Percentiles rank a stretch among this genome's conserved stretches.
phyloP scores from a whole-genome alignment of 129 eudicot genomes.

The Solidago caesia region DNA sequence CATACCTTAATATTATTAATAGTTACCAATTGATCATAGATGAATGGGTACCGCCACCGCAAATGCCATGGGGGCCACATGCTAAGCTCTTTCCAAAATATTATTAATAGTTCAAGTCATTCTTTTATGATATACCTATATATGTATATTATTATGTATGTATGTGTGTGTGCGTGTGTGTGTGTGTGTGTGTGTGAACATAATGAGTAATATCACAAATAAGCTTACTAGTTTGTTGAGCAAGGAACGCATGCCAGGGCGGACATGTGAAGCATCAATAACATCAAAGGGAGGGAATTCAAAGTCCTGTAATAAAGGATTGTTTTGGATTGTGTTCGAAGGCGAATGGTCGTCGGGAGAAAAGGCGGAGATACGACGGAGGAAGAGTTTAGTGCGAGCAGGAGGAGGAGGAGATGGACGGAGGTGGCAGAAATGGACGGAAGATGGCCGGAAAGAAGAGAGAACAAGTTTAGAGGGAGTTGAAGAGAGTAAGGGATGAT shows the following conservation, averaged over 20 bases:
- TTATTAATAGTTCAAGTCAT: conserved; percentile 10
- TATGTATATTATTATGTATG: too few relatives aligned
- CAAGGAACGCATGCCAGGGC: conserved; percentile 88
- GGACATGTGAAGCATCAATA: conserved; percentile 72
- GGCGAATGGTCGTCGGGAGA: conserved; percentile 5
- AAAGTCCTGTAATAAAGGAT: conserved; percentile 72
- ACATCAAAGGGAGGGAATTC: conserved; percentile 86
- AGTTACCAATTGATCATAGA: too few relatives aligned
- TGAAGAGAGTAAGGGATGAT: neutral
- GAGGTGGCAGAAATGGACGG: conserved; percentile 1
- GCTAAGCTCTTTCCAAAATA: too few relatives aligned
- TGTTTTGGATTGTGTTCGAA: conserved; percentile 1
- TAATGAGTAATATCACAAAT: too few relatives aligned
- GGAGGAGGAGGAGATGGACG: neutral
- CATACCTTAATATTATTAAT: too few relatives aligned
- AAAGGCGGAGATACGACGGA: neutral
- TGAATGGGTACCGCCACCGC: too few relatives aligned
- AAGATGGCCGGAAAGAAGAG: neutral
- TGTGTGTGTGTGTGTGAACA: too few relatives aligned
- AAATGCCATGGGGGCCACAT: too few relatives aligned
- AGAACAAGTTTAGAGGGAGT: neutral
- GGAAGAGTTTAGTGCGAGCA: neutral
- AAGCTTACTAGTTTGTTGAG: conserved; percentile 65
- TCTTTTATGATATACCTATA: neutral
- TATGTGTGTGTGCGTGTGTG: too few relatives aligned